phyloP scores from a whole-genome alignment of 257 asterid genomes.

The Forsythia suspensa region DNA sequence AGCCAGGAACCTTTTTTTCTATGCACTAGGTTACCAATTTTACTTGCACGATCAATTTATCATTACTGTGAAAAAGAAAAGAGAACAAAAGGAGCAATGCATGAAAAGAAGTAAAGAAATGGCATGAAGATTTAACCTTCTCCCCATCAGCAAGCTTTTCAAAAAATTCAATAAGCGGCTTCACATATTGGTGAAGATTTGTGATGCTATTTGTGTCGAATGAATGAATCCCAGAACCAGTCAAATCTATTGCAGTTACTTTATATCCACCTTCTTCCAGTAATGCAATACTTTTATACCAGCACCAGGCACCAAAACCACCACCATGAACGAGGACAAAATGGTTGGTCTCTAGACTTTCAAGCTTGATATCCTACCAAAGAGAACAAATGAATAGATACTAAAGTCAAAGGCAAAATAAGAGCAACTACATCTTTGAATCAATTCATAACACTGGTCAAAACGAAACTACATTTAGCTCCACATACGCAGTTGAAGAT shows the following conservation, averaged over 20 bases:
- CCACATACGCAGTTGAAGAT: background rate
- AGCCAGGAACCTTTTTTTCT: background rate
- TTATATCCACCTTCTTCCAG: constrained; percentile 84
- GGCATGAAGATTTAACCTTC: constrained; percentile 55
- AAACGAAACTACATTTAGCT: background rate
- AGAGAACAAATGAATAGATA: constrained; percentile 13
- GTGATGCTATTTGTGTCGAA: constrained; percentile 77
- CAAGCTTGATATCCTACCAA: constrained; percentile 72
- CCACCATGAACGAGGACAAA: constrained; percentile 99
- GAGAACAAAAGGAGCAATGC: background rate
- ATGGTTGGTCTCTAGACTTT: constrained; percentile 74
- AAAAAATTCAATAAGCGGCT: constrained; percentile 76
- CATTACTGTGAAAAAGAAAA: background rate
- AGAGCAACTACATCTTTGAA: background rate
- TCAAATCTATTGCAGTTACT: constrained; percentile 93
- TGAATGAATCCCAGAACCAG: constrained; percentile 95
- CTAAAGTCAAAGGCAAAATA: constrained; percentile 8
- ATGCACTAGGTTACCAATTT: background rate
- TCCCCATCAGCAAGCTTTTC: constrained; percentile 75
- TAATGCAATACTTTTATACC: constrained; percentile 96
- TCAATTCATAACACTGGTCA: background rate
- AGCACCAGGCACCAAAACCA: constrained; percentile 99
- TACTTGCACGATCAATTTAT: background rate
- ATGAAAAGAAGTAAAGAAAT: background rate
- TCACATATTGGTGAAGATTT: constrained; percentile 78